Conservation (phyloP, 2,329 filamentous ascomycete species). For the Westerdykella sp. region DNA sequence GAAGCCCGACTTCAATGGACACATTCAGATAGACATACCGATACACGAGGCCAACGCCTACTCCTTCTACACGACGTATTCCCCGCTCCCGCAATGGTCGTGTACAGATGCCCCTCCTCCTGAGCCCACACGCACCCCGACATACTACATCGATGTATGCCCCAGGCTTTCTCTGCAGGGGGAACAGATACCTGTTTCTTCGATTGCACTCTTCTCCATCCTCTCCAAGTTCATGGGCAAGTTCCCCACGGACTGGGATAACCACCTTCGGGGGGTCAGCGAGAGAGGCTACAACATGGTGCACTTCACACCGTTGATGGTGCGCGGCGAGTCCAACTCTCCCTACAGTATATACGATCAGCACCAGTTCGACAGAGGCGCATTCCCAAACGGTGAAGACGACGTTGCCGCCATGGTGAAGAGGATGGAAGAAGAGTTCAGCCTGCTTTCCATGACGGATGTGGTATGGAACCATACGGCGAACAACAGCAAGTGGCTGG, state of each 20-base stretch:
- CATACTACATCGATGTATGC: constrained; percentile 91
- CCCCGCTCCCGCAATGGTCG: constrained; percentile 73
- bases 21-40: constrained; percentile 82
- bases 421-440: constrained; percentile 78
- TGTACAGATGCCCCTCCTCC: constrained; percentile 48
- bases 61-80: constrained; percentile 89
- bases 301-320: constrained; percentile 91
- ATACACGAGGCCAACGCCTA: constrained; percentile 80
- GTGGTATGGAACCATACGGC: constrained; percentile 98
- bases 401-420: constrained; percentile 72
- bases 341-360: constrained; percentile 97
- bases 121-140: constrained; percentile 61
- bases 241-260: constrained; percentile 85
- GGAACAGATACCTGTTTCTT: constrained; percentile 70
- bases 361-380: constrained; percentile 70
- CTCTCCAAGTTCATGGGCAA: constrained; percentile 98
- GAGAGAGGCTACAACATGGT: constrained; percentile 97
- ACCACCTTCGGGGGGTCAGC: constrained; percentile 80
- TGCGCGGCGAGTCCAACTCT: constrained; percentile 84
- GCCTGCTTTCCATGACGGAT: constrained; percentile 82
- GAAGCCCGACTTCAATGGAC: constrained; percentile 85
- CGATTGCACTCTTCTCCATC: constrained; percentile 84
- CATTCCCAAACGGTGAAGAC: constrained; percentile 78
- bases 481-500: constrained; percentile 88
- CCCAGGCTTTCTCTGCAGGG: constrained; percentile 71